Percentiles rank a stretch among this genome's conserved stretches.
These are phyloP conservation scores for Coprinopsis cinerea DNA, from an alignment of 768 basidiomycete genomes.

Conservation along the genomic window DNA sequence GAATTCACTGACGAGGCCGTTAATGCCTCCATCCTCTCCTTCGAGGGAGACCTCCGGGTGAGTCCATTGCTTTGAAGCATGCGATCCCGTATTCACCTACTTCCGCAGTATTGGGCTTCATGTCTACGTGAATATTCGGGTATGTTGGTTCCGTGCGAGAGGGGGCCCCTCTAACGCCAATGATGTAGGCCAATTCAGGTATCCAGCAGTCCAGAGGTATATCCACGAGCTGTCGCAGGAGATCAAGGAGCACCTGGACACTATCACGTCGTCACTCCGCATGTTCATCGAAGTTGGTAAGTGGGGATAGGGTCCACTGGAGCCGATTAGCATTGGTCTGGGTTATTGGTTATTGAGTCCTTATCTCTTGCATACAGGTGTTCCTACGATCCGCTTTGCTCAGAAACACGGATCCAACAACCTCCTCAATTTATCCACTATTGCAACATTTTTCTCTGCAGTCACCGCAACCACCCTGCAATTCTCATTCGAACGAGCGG, in stretches of 20 bases:
- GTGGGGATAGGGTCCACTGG: conserved; percentile 19
- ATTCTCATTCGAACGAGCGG: conserved; percentile 44
- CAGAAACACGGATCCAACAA: conserved; percentile 69
- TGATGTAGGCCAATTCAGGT: conserved; percentile 58
- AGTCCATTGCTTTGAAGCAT: conserved; percentile 12
- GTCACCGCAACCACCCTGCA: conserved; percentile 71
- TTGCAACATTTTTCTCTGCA: conserved; percentile 74
- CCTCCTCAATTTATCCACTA: conserved; percentile 67
- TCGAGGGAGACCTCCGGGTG: conserved; percentile 67
- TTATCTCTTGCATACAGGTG: conserved; percentile 36
- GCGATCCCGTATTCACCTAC: no score
- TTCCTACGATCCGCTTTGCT: conserved; percentile 70
- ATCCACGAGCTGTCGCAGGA: conserved; percentile 70
- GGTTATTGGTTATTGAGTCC: neutral
- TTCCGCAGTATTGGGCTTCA: conserved; percentile 65
- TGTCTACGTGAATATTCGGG: conserved; percentile 62
- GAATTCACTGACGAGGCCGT: conserved; percentile 71
- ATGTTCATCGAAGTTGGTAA: conserved; percentile 74
- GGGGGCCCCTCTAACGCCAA: neutral
- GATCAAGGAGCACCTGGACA: conserved; percentile 70
- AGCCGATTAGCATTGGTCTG: no score
- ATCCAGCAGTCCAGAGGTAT: conserved; percentile 67
- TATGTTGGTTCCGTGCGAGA: conserved; percentile 18
- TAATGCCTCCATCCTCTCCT: conserved; percentile 59
- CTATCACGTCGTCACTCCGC: conserved; percentile 58